These are phyloP conservation scores for Ottelia alismoides DNA, from an alignment of 106 monocot species.

Conservation along the genomic window DNA sequence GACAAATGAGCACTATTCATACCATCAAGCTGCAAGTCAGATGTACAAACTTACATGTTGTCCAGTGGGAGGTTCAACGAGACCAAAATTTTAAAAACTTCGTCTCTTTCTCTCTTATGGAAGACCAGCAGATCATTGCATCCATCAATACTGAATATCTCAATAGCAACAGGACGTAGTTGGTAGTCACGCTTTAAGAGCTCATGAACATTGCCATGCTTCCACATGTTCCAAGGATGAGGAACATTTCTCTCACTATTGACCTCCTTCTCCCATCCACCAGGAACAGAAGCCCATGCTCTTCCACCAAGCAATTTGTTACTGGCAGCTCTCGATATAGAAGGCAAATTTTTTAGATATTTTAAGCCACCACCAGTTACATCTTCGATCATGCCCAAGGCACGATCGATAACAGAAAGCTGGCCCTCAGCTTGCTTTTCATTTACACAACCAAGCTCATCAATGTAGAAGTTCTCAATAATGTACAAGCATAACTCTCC, in stretches of 20 bases:
- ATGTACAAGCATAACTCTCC: conserved; percentile 77
- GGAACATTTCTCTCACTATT: conserved; percentile 65
- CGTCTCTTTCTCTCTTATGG: conserved; percentile 96
- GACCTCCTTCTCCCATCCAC: conserved; percentile 94
- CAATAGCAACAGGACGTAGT: conserved; percentile 92
- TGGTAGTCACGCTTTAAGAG: conserved; percentile 97
- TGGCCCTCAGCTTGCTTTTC: conserved; percentile 84
- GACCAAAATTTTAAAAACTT: conserved; percentile 88
- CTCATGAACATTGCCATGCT: conserved; percentile 92
- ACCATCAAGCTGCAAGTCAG: no score
- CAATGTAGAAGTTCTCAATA: conserved; percentile 89
- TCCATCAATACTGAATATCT: conserved; percentile 99
- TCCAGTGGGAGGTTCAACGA: conserved; percentile 95
- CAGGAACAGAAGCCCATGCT: conserved; percentile 99
- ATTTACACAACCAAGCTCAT: conserved; percentile 87
- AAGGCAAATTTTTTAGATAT: conserved; percentile 52
- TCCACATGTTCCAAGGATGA: conserved; percentile 99
- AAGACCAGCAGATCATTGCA: conserved; percentile 97
- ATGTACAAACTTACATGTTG: conserved; percentile 87
- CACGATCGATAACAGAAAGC: conserved; percentile 91
- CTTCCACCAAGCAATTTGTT: conserved; percentile 72
- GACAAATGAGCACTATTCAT: no score
- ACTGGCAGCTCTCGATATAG: conserved; percentile 35
- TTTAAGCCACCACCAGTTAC: conserved; percentile 44
- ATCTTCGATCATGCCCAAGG: conserved; percentile 92